Evolutionary conservation across 306 rosid species (phyloP).

Genomic region (Cercis canadensis): DNA sequence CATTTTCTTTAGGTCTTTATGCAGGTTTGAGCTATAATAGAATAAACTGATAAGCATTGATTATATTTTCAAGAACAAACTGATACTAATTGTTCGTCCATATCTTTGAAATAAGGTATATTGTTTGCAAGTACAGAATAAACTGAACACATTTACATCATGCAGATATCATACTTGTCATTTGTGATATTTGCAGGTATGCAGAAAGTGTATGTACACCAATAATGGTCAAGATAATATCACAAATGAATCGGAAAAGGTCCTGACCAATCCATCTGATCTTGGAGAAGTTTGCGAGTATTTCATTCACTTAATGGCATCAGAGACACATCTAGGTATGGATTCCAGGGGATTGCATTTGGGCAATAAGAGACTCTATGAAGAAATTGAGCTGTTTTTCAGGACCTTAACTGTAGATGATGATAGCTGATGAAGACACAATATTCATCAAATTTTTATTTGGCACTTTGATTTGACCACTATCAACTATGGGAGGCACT

Average conservation of each 20-base stretch:
- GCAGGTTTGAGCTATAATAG: constrained; percentile 19
- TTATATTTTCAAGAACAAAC: no score
- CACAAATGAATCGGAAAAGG: constrained; percentile 47
- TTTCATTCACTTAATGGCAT: constrained; percentile 72
- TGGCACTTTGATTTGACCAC: constrained; percentile 11
- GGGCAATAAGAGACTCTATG: constrained; percentile 49
- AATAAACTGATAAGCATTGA: no score
- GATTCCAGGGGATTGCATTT: constrained; percentile 44
- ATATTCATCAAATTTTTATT: constrained; percentile 11
- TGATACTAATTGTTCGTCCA: no score
- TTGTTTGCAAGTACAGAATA: no score
- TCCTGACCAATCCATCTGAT: constrained; percentile 40
- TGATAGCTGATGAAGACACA: constrained; percentile 26
- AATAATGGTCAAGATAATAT: constrained; percentile 41
- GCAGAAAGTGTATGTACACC: constrained; percentile 63
- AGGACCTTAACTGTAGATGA: constrained; percentile 55
- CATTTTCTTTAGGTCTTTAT: background rate
- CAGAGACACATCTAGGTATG: constrained; percentile 47
- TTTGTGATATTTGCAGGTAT: constrained; percentile 56
- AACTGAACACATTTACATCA: background rate
- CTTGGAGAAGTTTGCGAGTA: constrained; percentile 58
- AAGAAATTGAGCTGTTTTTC: constrained; percentile 73
- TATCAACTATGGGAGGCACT: background rate
- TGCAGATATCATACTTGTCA: constrained; percentile 19
- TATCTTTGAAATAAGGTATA: background rate